A percentile compares a stretch with the other conserved stretches of the same genome.
These are phyloP conservation scores for Verticillium nonalfalfae DNA, from an alignment of 2,329 filamentous ascomycete genomes.

Conservation along the genomic window DNA sequence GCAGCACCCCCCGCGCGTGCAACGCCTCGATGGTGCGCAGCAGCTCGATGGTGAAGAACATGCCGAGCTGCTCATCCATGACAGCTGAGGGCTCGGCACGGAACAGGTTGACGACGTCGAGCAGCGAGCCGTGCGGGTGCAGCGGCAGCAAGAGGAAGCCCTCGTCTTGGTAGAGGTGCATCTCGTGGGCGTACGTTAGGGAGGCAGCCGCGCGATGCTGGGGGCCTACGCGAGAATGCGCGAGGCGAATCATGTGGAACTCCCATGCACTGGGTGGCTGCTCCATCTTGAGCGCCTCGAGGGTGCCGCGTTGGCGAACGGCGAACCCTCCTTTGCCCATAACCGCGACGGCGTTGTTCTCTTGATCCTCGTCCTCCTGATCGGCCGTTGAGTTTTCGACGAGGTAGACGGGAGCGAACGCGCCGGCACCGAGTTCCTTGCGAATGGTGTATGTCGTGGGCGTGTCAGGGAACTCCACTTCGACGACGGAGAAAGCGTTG, in stretches of 20 bases:
- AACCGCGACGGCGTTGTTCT: constrained; percentile 33
- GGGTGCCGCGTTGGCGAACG: constrained; percentile 44
- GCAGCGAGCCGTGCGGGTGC: constrained; percentile 80
- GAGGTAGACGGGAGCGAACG: constrained; percentile 92
- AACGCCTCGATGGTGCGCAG: constrained; percentile 84
- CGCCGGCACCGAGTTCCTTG: constrained; percentile 83
- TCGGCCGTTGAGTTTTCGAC: constrained; percentile 64
- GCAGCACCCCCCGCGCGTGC: constrained; percentile 72
- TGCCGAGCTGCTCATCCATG: constrained; percentile 85
- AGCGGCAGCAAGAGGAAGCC: constrained; percentile 85
- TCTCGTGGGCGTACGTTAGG: constrained; percentile 76
- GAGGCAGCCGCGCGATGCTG: constrained; percentile 68
- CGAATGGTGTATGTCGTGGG: constrained; percentile 69
- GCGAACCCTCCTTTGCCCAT: constrained; percentile 60
- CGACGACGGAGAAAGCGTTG: constrained; percentile 51
- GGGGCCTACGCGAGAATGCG: constrained; percentile 68
- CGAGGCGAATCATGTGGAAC: constrained; percentile 88
- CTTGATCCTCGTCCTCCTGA: constrained; percentile 31
- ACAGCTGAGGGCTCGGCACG: constrained; percentile 64
- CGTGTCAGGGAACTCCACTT: constrained; percentile 61
- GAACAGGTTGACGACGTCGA: constrained; percentile 90
- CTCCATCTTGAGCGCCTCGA: constrained; percentile 95
- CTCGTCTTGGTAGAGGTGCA: constrained; percentile 88
- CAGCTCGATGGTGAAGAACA: constrained; percentile 93
- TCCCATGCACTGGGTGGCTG: constrained; percentile 86